Evolutionary conservation across 768 basidiomycete genomes (phyloP), one percentile per base, ranked within the genome.

Genomic region (Pleurotus eryngii): DNA sequence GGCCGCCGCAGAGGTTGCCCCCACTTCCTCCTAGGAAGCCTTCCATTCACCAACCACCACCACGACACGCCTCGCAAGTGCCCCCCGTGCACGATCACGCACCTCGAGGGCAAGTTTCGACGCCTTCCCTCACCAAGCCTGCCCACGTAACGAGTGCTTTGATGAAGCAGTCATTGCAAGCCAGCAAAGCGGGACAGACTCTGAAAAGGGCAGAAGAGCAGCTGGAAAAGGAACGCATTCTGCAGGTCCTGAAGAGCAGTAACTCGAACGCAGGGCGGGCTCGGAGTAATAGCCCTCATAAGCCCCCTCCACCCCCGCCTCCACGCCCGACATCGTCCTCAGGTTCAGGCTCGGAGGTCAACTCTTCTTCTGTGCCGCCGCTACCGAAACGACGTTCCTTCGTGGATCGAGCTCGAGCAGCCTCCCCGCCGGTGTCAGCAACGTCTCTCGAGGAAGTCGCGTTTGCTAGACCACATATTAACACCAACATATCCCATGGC

Each of bases 91-190:
- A 57, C 48, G 40, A 55, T 15, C 55, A 65, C 49, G 46, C 64
- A 22, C 55, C 61, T 15, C 22, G 64, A 15, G 49, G 51, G 35
- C 64, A 63, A 26, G 64, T 60, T 42, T 66, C 67, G 42, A 7
- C 67, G 70, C 5, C 74, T 74, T 9, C 72, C 74, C 45, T 79
- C 78, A 62, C 75, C 73, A 61, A 58, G 1, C 53, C 73, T 1
- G 61, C 69, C 0, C 86, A 89, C 55, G 70, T 82, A 26, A 84
- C 83, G 20, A 86, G 83, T 9, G 77, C 80, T 0, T 71, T 89
- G n/a, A 89, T 89, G 73, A 80, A 81, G 58, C 89, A 91, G 68
- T 85, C 83, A 18, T 72, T 92, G 0, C 84, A 87, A 53, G 90
- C 90, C 5, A 84, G 81, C 57, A 88, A 89, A 64, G 80, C 82